Percentiles rank a stretch among this genome's conserved stretches.
phyloP scores from a whole-genome alignment of 305 asterid species.

The Fraxinus sp. region DNA sequence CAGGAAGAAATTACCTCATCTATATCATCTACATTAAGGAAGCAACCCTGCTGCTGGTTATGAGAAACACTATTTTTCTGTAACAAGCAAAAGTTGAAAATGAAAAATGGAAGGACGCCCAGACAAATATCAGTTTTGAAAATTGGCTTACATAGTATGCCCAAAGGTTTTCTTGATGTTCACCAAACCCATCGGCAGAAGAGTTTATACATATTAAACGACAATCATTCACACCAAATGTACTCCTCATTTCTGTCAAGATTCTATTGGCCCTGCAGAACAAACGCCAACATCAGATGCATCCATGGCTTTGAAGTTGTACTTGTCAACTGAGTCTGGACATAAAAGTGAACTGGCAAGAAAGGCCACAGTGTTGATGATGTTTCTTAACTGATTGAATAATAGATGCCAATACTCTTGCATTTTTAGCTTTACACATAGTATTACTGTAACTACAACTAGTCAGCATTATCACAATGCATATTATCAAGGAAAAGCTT shows the following conservation, averaged over 20 bases:
- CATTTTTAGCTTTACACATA: conserved; percentile 14
- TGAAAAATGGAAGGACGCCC: conserved; percentile 19
- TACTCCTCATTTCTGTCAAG: conserved; percentile 74
- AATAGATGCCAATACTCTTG: not conserved
- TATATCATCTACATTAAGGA: conserved; percentile 72
- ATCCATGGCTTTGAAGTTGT: conserved; percentile 11
- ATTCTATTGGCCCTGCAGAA: conserved; percentile 68
- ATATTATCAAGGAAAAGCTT: not conserved
- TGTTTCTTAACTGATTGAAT: conserved; percentile 15
- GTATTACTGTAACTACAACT: not conserved
- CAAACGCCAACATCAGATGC: conserved; percentile 20
- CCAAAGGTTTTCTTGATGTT: conserved; percentile 71
- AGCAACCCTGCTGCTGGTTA: conserved; percentile 55
- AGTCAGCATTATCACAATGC: not conserved
- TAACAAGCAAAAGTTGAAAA: conserved; percentile 34
- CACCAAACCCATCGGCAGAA: conserved; percentile 54
- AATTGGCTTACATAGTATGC: conserved; percentile 59
- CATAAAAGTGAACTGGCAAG: conserved; percentile 23
- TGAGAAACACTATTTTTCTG: conserved; percentile 55
- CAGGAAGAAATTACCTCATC: conserved; percentile 64
- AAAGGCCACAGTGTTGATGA: conserved; percentile 10
- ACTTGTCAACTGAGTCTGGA: conserved; percentile 21
- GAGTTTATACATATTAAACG: conserved; percentile 82
- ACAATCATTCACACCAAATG: conserved; percentile 85
- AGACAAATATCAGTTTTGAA: conserved; percentile 16